Conservation (phyloP, 2,329 filamentous ascomycete genomes). For the Orbilia brochopaga region DNA sequence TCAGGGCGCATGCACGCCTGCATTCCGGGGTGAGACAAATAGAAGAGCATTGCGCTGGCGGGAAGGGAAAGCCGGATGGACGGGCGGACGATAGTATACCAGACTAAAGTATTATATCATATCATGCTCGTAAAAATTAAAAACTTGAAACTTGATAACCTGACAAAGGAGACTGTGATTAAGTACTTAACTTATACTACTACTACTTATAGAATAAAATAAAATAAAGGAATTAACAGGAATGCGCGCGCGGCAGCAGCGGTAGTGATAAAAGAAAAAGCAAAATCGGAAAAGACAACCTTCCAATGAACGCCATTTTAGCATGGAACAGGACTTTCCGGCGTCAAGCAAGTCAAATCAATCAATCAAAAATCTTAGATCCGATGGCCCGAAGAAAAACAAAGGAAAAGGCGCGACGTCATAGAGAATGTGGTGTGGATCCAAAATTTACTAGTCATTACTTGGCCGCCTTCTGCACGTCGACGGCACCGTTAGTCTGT, state of each 20-base stretch:
- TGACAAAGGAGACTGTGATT: slow-evolving; percentile 21
- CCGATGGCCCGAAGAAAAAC: slow-evolving; percentile 6
- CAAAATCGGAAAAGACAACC: neutral
- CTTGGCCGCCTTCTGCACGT: slow-evolving; percentile 17
- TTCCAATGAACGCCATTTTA: neutral
- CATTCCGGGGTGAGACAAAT: too few species aligned
- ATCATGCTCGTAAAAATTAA: too few species aligned
- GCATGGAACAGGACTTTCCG: neutral
- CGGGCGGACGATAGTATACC: too few species aligned
- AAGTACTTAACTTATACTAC: too few species aligned
- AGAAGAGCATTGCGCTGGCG: too few species aligned
- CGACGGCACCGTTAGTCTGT: slow-evolving; percentile 46
- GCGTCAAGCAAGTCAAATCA: neutral
- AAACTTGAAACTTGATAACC: too few species aligned
- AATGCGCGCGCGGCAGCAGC: too few species aligned
- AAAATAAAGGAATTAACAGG: too few species aligned
- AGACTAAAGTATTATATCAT: neutral
- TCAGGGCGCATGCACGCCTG: too few species aligned
- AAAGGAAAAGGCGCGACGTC: slow-evolving; percentile 7
- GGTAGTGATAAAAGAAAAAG: neutral
- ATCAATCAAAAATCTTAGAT: neutral
- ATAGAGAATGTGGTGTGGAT: slow-evolving; percentile 1
- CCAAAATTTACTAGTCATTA: neutral
- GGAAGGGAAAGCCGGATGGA: too few species aligned
- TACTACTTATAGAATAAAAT: slow-evolving; percentile 20